Evolutionary conservation across 768 basidiomycete species (phyloP).

Genomic region (Rhodotorula graminis): DNA sequence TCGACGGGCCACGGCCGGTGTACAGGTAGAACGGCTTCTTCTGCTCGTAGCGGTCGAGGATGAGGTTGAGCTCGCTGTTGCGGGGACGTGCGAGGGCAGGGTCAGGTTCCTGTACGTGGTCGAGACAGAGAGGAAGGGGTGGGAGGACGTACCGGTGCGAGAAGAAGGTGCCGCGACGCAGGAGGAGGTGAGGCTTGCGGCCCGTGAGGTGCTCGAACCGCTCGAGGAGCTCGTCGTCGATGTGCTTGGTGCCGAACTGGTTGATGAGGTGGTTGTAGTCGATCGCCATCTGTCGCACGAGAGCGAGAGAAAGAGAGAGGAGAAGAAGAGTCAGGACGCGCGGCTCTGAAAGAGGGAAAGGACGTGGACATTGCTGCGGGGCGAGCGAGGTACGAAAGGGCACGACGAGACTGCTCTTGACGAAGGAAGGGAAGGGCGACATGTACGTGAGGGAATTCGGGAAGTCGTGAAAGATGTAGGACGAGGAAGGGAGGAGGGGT

Average conservation of each 20-base stretch:
- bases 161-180: conserved; percentile 92
- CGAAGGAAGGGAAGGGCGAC: neutral
- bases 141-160: conserved; percentile 72
- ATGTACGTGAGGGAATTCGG: neutral
- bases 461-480: neutral
- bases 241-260: conserved; percentile 83
- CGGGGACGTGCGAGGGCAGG: too few relatives aligned
- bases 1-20: conserved; percentile 93
- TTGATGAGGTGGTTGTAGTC: conserved; percentile 93
- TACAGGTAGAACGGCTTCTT: conserved; percentile 97
- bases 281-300: conserved; percentile 57
- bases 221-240: conserved; percentile 70
- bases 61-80: conserved; percentile 79
- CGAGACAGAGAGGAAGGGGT: too few relatives aligned
- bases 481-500: too few relatives aligned
- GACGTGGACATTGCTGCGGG: neutral
- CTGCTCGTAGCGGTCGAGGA: conserved; percentile 91
- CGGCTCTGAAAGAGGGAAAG: neutral
- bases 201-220: conserved; percentile 91
- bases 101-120: too few relatives aligned
- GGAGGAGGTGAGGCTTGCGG: conserved; percentile 73
- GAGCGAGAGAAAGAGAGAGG: neutral
- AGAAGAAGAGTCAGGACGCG: too few relatives aligned
- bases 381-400: neutral
- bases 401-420: neutral